Evolutionary conservation across 805 yeast genomes (phyloP).

Genomic region (Pichia cephalocereana): DNA sequence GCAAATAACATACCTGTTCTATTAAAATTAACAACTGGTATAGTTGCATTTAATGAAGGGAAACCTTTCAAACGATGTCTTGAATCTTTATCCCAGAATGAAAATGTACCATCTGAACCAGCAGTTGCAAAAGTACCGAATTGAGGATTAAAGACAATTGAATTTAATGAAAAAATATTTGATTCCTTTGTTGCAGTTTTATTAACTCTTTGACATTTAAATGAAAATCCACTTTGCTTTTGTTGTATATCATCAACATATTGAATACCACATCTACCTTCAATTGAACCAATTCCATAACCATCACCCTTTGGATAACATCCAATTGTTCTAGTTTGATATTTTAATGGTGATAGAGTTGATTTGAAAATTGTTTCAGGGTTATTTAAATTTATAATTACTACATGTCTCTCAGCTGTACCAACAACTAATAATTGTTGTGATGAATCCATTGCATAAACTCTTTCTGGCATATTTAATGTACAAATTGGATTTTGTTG

Average conservation of each 20-base stretch:
- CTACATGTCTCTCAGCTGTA: constrained; percentile 82
- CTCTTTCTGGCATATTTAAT: constrained; percentile 79
- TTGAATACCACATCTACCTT: constrained; percentile 93
- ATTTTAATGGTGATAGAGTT: constrained; percentile 68
- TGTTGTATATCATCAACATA: constrained; percentile 81
- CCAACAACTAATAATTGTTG: constrained; percentile 84
- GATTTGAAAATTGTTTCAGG: constrained; percentile 79
- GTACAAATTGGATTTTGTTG: constrained; percentile 76
- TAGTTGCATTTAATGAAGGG: constrained; percentile 57
- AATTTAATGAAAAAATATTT: constrained; percentile 68
- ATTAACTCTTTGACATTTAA: constrained; percentile 85
- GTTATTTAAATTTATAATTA: constrained; percentile 66
- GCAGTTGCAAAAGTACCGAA: constrained; percentile 91
- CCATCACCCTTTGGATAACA: constrained; percentile 93
- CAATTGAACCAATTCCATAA: constrained; percentile 85
- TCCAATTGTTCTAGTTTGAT: constrained; percentile 75
- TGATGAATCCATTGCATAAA: constrained; percentile 77
- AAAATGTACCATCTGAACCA: constrained; percentile 89
- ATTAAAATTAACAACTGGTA: constrained; percentile 75
- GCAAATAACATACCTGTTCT: constrained; percentile 79
- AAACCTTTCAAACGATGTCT: constrained; percentile 77
- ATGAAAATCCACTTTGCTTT: constrained; percentile 67
- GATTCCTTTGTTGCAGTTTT: constrained; percentile 48
- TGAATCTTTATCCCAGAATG: constrained; percentile 94
- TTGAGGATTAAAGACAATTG: constrained; percentile 78